Evolutionary conservation across 2,329 filamentous ascomycete genomes (phyloP), one percentile per base, ranked within the genome.

Genomic region (Colletotrichum melonis): DNA sequence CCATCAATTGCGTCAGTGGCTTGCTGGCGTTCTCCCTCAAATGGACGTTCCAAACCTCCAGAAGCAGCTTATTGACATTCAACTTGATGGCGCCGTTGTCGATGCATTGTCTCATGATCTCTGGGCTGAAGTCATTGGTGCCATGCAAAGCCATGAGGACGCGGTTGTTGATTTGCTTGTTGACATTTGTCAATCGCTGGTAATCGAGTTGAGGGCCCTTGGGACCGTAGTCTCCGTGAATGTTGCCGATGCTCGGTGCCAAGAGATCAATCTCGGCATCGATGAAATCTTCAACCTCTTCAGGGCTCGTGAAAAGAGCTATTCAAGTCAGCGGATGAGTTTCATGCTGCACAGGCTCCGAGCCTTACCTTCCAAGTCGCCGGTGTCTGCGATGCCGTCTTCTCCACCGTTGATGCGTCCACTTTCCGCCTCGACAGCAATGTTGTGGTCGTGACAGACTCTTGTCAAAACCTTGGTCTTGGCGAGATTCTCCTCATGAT

Each of bases 191-290:
- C 3, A 90, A 81, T 3, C 84, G 79, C 32, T 83, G 88, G 79
- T 90, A 92, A 77, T 93, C 91, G 22, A 93, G 81, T 79, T 87
- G 85, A 28, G 91, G 89, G 0, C 92, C 92, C 19, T 89, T 82
- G 0, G 90, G 87, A 0, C 92, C 92, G 81, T 95, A 94, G 76
- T 91, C 89, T 6, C 93, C 93, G 81, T 95, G 93, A 57, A 95
- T 91, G 77, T 94, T 95, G 4, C 93, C 93, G 82, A 95, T 94
- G 0, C 92, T 92, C 0, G 93, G 93, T 3, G 93, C 93, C 16
- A 95, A 84, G 84, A 92, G 92, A 77, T 95, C 91, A 78, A 95
- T 93, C 0, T 92, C 93, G 12, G 92, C 93, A 2, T 85, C 87
- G 4, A 94, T 88, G 77, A 95, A 95, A 77, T 93, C 90, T 75